Evolutionary conservation across 306 rosid species (phyloP).

Genomic region (Ceratonia siliqua): DNA sequence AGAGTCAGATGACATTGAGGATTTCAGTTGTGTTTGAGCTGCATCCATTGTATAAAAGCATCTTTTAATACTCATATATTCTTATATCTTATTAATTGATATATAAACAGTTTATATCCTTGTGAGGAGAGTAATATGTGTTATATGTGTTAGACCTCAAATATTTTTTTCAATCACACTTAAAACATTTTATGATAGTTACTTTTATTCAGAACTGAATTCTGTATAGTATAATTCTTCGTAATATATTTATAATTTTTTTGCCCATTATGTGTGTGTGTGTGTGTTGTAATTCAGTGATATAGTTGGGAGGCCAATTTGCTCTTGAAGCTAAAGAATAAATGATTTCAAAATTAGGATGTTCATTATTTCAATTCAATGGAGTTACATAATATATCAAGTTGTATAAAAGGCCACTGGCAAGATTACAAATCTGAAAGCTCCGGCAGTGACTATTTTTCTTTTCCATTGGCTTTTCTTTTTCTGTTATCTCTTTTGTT

Average conservation of each 20-base stretch:
- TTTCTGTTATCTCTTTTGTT: too few relatives aligned
- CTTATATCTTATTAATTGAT: conserved; percentile 34
- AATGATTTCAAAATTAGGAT: background rate
- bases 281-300: conserved; percentile 13
- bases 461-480: too few relatives aligned
- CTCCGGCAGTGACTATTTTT: background rate
- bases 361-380: background rate
- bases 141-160: background rate
- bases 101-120: conserved; percentile 16
- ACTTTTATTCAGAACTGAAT: conserved; percentile 19
- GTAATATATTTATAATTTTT: conserved; percentile 14
- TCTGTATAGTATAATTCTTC: conserved; percentile 20
- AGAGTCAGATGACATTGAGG: conserved; percentile 29
- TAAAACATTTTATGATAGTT: conserved; percentile 7
- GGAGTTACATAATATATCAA: background rate
- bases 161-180: conserved; percentile 2
- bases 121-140: conserved; percentile 39
- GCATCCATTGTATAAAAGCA: conserved; percentile 40
- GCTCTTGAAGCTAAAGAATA: conserved; percentile 17
- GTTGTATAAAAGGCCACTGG: background rate
- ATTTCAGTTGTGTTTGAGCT: conserved; percentile 28
- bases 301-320: background rate
- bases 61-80: conserved; percentile 26
- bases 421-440: too few relatives aligned
- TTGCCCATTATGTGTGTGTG: background rate